Evolutionary conservation across 805 yeast species (phyloP).

Genomic region (Myxozyma sirexii): DNA sequence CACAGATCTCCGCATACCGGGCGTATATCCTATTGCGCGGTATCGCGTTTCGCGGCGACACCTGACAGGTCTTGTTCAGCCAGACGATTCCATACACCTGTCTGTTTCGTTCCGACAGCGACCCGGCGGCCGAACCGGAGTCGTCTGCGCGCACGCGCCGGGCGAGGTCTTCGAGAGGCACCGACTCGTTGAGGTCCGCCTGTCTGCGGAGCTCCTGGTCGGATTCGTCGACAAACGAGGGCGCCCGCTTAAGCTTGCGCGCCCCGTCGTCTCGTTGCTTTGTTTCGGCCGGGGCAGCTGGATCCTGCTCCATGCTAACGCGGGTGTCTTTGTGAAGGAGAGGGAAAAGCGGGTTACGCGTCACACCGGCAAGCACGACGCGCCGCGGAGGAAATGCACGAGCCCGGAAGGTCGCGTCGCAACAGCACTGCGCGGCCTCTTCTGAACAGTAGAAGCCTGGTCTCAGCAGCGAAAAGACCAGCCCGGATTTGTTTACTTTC

Average conservation of each 20-base stretch:
- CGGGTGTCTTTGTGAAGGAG: too few relatives aligned
- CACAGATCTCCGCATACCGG: constrained; percentile 61
- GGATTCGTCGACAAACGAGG: constrained; percentile 24
- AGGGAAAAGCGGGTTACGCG: not conserved
- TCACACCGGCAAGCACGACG: not conserved
- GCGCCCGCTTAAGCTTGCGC: not conserved
- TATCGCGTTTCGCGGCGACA: constrained; percentile 54
- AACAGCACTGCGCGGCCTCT: too few relatives aligned
- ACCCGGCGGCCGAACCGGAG: constrained; percentile 5
- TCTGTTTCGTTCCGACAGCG: constrained; percentile 42
- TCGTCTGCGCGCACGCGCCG: constrained; percentile 35
- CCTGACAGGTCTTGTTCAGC: constrained; percentile 66
- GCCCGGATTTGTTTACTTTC: not conserved
- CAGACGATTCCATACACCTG: constrained; percentile 84
- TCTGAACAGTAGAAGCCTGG: too few relatives aligned
- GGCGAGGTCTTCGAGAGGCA: constrained; percentile 36
- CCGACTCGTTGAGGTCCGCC: constrained; percentile 27
- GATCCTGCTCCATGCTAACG: not conserved
- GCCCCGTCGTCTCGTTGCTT: not conserved
- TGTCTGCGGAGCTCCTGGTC: constrained; percentile 35
- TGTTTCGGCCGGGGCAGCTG: not conserved
- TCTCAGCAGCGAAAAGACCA: too few relatives aligned
- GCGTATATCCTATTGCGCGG: constrained; percentile 72
- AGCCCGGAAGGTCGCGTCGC: not conserved
- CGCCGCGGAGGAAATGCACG: not conserved